Conservation (phyloP, 225 moss, liverwort and hornwort genomes). For the Rhytidiadelphus loreus region DNA sequence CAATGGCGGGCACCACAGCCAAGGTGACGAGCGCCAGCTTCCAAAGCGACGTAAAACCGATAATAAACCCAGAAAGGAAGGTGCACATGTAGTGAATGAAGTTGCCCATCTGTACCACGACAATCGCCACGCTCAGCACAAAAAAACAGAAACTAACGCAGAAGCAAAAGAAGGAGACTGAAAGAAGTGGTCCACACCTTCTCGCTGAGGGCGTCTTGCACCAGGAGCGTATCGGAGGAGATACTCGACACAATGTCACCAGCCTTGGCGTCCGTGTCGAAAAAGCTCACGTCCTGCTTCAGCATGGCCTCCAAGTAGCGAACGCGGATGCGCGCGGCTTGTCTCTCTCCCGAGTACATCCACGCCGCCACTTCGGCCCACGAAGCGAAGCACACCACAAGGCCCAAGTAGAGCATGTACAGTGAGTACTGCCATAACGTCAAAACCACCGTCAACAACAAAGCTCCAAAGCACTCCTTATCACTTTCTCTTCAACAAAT, state of each 20-base stretch:
- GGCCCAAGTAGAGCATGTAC: slow-evolving; percentile 48
- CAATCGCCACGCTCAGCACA: not conserved
- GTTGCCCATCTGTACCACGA: slow-evolving; percentile 64
- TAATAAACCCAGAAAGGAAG: slow-evolving; percentile 50
- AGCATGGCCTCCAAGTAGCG: slow-evolving; percentile 49
- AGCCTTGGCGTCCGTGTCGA: slow-evolving; percentile 46
- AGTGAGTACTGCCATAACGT: slow-evolving; percentile 42
- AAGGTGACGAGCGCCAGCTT: slow-evolving; percentile 71
- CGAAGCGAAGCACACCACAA: slow-evolving; percentile 33
- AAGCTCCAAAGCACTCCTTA: not conserved
- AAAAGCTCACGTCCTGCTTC: slow-evolving; percentile 60
- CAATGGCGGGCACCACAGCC: slow-evolving; percentile 66
- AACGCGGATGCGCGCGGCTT: slow-evolving; percentile 46
- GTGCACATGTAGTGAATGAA: slow-evolving; percentile 58
- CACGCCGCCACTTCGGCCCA: slow-evolving; percentile 66
- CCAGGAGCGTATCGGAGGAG: slow-evolving; percentile 46
- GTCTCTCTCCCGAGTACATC: slow-evolving; percentile 66
- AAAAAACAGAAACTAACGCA: not conserved
- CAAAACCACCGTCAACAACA: not conserved
- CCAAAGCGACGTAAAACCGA: slow-evolving; percentile 56
- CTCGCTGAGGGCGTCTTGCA: slow-evolving; percentile 74
- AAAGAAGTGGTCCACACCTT: slow-evolving; percentile 16
- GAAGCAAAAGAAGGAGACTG: not conserved
- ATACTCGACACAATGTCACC: slow-evolving; percentile 58
- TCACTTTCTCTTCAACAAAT: not conserved